Percentiles rank a stretch among this genome's conserved stretches.
Conservation (phyloP, 1,284 basidiomycete genomes). For the Grifola frondosa region DNA sequence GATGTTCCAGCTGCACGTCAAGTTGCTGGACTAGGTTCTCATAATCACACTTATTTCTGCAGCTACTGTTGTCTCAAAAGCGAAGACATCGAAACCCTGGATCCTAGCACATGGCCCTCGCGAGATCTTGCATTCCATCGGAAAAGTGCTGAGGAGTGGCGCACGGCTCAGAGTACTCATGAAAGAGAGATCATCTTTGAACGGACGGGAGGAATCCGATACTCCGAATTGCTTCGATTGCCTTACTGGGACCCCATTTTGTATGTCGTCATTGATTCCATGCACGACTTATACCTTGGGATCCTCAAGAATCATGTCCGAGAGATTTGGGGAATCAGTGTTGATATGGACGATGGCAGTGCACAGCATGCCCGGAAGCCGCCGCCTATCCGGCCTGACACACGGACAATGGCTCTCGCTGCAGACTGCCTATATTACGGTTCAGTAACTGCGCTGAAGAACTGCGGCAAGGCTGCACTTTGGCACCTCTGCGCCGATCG, state of each 20-base stretch:
- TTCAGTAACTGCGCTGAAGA: constrained; percentile 1
- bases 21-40: constrained; percentile 30
- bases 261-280: constrained; percentile 33
- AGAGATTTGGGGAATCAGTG: constrained; percentile 29
- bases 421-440: too few relatives aligned
- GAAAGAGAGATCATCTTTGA: too few relatives aligned
- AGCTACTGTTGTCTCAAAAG: constrained; percentile 27
- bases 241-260: constrained; percentile 37
- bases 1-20: constrained; percentile 36
- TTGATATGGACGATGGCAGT: constrained; percentile 17
- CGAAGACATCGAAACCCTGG: constrained; percentile 27
- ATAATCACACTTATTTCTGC: constrained; percentile 29
- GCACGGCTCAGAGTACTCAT: constrained; percentile 9
- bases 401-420: too few relatives aligned
- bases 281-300: constrained; percentile 36
- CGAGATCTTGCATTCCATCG: constrained; percentile 14
- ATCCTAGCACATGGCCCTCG: constrained; percentile 20
- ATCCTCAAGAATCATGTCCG: constrained; percentile 25
- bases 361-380: too few relatives aligned
- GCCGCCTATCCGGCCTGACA: too few relatives aligned
- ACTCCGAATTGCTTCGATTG: constrained; percentile 26
- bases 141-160: constrained; percentile 19
- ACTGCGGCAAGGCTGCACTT: background rate
- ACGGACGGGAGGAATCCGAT: too few relatives aligned
- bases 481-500: constrained; percentile 6